Conservation (phyloP, 176 grass and related monocot species). For the Oryza nivara region DNA sequence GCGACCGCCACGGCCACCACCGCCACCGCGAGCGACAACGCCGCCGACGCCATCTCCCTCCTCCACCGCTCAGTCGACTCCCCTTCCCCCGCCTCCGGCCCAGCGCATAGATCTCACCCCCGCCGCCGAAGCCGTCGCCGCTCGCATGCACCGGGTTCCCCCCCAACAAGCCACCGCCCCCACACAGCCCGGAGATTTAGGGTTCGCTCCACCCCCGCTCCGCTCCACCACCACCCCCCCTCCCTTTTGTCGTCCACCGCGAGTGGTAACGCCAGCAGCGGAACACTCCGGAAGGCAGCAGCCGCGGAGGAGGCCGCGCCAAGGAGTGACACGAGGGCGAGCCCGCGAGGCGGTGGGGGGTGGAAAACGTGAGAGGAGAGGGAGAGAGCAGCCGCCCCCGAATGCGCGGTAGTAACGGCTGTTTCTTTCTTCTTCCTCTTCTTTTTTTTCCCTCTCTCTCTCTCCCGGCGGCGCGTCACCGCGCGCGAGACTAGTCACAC, state of each 20-base stretch:
- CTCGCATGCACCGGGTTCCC: constrained; percentile 7
- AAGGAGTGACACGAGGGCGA: constrained; percentile 10
- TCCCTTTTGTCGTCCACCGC: background rate
- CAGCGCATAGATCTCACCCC: constrained; percentile 42
- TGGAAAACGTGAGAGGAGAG: constrained; percentile 21
- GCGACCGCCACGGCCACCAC: constrained; percentile 43
- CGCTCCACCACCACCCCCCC: background rate
- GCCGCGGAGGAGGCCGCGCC: background rate
- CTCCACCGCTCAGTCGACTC: background rate
- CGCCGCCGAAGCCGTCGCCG: background rate
- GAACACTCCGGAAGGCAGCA: constrained; percentile 30
- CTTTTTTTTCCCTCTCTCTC: too few species aligned
- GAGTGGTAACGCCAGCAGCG: constrained; percentile 45
- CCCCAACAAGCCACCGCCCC: background rate
- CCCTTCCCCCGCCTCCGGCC: background rate
- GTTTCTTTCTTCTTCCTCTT: background rate
- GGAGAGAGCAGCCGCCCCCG: constrained; percentile 12
- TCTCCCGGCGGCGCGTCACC: background rate
- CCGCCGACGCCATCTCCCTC: background rate
- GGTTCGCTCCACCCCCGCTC: background rate
- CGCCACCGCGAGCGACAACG: background rate
- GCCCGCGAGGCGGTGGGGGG: background rate
- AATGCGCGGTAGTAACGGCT: constrained; percentile 38
- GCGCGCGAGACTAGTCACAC: background rate
- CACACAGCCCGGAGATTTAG: constrained; percentile 5